Evolutionary conservation across 202 grass and related monocot genomes (phyloP).

Genomic region (Zoysia matrella): DNA sequence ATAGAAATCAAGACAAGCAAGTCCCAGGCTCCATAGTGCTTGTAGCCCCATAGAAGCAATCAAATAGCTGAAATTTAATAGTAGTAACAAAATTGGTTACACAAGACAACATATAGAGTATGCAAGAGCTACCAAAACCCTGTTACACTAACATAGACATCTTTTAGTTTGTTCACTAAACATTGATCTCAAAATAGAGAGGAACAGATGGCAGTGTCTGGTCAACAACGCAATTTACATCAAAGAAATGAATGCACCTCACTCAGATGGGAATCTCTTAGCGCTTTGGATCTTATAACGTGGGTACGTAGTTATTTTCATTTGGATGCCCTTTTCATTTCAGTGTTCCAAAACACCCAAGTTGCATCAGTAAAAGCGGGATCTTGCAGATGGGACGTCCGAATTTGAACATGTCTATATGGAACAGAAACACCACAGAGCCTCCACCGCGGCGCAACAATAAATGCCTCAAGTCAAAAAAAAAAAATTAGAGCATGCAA

Average conservation of each 20-base stretch:
- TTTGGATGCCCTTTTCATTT: background rate
- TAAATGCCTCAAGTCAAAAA: background rate
- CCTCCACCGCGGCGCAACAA: background rate
- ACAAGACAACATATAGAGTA: background rate
- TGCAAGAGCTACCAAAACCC: background rate
- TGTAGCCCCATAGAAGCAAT: slow-evolving; percentile 91
- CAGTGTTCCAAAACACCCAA: background rate
- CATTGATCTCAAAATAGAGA: background rate
- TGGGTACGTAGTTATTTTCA: background rate
- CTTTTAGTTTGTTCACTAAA: background rate
- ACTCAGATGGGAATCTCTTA: too few relatives aligned
- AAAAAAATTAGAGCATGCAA: slow-evolving; percentile 11
- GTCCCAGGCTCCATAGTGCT: slow-evolving; percentile 85
- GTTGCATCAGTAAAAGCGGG: background rate
- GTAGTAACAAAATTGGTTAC: background rate
- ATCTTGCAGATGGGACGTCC: background rate
- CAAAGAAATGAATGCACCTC: too few relatives aligned
- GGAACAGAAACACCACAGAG: background rate
- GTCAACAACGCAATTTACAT: too few relatives aligned
- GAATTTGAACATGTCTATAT: background rate
- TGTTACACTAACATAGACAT: background rate
- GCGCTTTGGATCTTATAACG: too few relatives aligned
- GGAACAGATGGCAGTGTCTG: background rate
- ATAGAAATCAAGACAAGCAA: slow-evolving; percentile 87
- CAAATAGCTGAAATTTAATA: slow-evolving; percentile 75